Conservation (phyloP, 177 flowering plant genomes). For the Vitis hybrid region DNA sequence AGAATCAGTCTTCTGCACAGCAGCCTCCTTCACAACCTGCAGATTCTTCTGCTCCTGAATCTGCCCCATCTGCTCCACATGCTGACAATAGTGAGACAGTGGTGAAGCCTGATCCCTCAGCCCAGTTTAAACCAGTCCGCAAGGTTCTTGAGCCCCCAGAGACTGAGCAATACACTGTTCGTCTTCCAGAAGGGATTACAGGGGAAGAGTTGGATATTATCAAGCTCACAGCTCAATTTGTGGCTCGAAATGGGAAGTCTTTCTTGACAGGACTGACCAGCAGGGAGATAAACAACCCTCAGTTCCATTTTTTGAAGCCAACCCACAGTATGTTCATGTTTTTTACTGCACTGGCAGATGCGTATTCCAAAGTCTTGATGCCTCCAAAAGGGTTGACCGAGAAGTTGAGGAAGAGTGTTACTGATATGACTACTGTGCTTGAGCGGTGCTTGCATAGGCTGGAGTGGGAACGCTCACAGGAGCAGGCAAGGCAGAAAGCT, state of each 20-base stretch:
- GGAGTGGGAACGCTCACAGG: conserved; percentile 87
- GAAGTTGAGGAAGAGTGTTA: conserved; percentile 66
- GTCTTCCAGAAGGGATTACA: conserved; percentile 93
- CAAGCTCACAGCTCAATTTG: conserved; percentile 95
- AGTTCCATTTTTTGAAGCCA: conserved; percentile 91
- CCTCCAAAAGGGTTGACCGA: conserved; percentile 83
- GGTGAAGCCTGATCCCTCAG: conserved; percentile 53
- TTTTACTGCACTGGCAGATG: conserved; percentile 89
- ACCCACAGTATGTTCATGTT: conserved; percentile 95
- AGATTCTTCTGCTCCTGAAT: conserved; percentile 40
- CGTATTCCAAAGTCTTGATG: conserved; percentile 89
- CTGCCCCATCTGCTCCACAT: conserved; percentile 25
- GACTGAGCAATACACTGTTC: conserved; percentile 86
- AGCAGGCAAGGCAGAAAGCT: conserved; percentile 92
- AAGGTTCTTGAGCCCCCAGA: conserved; percentile 93
- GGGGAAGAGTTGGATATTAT: conserved; percentile 94
- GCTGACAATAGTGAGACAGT: conserved; percentile 39
- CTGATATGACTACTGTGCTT: conserved; percentile 85
- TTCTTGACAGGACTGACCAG: conserved; percentile 85
- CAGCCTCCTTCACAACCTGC: conserved; percentile 37
- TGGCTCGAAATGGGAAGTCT: conserved; percentile 88
- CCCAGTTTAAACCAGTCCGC: conserved; percentile 58
- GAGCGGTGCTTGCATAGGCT: conserved; percentile 80
- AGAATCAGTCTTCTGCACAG: conserved; percentile 42
- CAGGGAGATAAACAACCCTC: conserved; percentile 81